These are phyloP conservation scores for Hypericum androsaemum DNA, from an alignment of 345 rosid genomes.

Conservation along the genomic window DNA sequence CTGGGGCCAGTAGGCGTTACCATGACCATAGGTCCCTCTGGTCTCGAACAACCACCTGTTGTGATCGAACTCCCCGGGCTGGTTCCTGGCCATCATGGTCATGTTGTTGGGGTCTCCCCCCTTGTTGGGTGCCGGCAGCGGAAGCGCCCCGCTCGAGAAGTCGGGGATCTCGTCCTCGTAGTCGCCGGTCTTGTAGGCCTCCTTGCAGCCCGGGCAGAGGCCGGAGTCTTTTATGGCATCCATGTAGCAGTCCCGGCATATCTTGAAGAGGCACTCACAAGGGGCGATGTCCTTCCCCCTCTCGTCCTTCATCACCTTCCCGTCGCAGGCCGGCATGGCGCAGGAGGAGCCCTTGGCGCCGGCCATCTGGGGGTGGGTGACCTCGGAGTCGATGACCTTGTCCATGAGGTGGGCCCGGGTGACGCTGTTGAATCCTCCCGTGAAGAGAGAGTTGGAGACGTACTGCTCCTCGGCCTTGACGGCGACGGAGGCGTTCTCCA, in stretches of 20 bases:
- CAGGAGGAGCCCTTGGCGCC: slow-evolving; percentile 81
- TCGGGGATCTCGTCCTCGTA: slow-evolving; percentile 53
- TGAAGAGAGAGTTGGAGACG: slow-evolving; percentile 78
- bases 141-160: slow-evolving; percentile 51
- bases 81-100: slow-evolving; percentile 84
- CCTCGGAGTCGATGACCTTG: slow-evolving; percentile 93
- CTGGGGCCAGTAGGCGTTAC: slow-evolving; percentile 61
- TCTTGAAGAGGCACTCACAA: slow-evolving; percentile 82
- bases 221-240: slow-evolving; percentile 84
- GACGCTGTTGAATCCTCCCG: slow-evolving; percentile 92
- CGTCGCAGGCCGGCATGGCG: slow-evolving; percentile 86
- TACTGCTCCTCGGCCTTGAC: slow-evolving; percentile 83
- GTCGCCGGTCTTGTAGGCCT: slow-evolving; percentile 57
- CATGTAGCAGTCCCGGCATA: slow-evolving; percentile 83
- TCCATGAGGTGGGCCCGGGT: slow-evolving; percentile 96
- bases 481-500: slow-evolving; percentile 37
- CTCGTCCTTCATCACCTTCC: slow-evolving; percentile 85
- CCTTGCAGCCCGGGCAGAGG: slow-evolving; percentile 90
- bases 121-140: slow-evolving; percentile 50
- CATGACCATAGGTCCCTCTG: slow-evolving; percentile 76
- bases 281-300: slow-evolving; percentile 74
- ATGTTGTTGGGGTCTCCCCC: slow-evolving; percentile 35
- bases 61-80: slow-evolving; percentile 77
- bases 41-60: slow-evolving; percentile 85
- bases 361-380: slow-evolving; percentile 89